Percentiles rank a stretch among this genome's conserved stretches.
Evolutionary conservation across 2,329 filamentous ascomycete genomes (phyloP).

Genomic region (Aotearoamyces nothofagi): DNA sequence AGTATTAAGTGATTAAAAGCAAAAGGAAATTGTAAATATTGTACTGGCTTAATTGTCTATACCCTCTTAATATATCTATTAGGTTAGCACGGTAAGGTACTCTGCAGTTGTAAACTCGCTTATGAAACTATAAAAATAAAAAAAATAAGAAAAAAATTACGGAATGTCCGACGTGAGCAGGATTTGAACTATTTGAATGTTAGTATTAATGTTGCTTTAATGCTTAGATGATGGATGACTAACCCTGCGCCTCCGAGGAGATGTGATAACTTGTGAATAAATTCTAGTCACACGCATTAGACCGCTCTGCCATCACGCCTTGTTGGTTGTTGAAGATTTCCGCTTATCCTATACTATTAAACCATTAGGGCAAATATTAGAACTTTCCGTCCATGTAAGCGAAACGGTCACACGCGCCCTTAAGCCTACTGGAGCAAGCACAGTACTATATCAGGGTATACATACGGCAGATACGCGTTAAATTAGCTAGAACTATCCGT

Average conservation of each 20-base stretch:
- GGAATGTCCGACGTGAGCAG: conserved; percentile 2
- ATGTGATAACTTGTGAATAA: neutral
- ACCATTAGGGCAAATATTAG: neutral
- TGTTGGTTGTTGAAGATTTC: neutral
- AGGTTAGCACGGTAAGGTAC: too few relatives aligned
- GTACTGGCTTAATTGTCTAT: too few relatives aligned
- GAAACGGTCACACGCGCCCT: neutral
- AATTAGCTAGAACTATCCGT: neutral
- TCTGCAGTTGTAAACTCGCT: too few relatives aligned
- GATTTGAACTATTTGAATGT: too few relatives aligned
- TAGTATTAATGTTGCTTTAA: too few relatives aligned
- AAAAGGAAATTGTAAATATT: too few relatives aligned
- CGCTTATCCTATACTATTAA: neutral
- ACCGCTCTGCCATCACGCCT: conserved; percentile 3
- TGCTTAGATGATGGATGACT: too few relatives aligned
- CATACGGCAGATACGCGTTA: neutral
- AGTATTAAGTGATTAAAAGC: too few relatives aligned
- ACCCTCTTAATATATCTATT: too few relatives aligned
- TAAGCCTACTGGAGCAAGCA: neutral
- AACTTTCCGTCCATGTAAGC: neutral
- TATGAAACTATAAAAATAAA: conserved; percentile 1
- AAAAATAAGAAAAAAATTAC: conserved; percentile 1
- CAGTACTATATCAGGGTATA: neutral
- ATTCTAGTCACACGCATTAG: conserved; percentile 3
- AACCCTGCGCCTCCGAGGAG: conserved; percentile 2